These are phyloP conservation scores for Scheffersomyces stipitis DNA, from an alignment of 805 yeast genomes.

Conservation along the genomic window DNA sequence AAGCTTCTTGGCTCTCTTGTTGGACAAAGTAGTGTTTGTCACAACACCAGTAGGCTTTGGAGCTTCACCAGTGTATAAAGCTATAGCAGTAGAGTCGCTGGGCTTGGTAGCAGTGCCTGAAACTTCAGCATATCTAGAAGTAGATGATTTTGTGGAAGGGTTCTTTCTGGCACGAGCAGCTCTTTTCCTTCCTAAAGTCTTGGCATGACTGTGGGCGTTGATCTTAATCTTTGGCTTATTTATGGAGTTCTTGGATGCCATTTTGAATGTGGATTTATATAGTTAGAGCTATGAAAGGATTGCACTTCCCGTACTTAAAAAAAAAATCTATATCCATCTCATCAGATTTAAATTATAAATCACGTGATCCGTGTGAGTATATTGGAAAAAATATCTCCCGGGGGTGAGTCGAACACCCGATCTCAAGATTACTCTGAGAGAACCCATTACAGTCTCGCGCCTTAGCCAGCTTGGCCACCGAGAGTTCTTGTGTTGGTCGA, in stretches of 20 bases:
- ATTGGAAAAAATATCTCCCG: slow-evolving; percentile 36
- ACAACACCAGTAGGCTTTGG: slow-evolving; percentile 30
- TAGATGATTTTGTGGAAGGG: slow-evolving; percentile 46
- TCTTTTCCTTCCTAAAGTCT: slow-evolving; percentile 54
- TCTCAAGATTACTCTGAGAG: slow-evolving; percentile 44
- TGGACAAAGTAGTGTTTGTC: slow-evolving; percentile 66
- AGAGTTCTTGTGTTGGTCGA: too few species aligned
- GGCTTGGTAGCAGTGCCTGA: slow-evolving; percentile 35
- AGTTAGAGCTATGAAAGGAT: too few species aligned
- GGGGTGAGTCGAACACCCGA: slow-evolving; percentile 53
- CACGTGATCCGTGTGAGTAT: not conserved
- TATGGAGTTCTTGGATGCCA: slow-evolving; percentile 82
- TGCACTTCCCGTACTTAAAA: not conserved
- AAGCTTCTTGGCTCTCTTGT: slow-evolving; percentile 74
- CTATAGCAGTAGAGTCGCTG: slow-evolving; percentile 40
- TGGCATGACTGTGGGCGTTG: slow-evolving; percentile 49
- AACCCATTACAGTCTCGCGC: slow-evolving; percentile 47
- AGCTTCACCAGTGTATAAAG: slow-evolving; percentile 41
- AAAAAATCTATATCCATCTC: not conserved
- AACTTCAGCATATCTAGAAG: slow-evolving; percentile 32
- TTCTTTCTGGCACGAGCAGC: slow-evolving; percentile 44
- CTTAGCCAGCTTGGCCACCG: slow-evolving; percentile 53
- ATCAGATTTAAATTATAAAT: not conserved
- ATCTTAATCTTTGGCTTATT: slow-evolving; percentile 73
- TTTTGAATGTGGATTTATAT: too few species aligned